phyloP scores from a whole-genome alignment of 371 early-diverging fungal genomes.

The Haplosporangium sp. region DNA sequence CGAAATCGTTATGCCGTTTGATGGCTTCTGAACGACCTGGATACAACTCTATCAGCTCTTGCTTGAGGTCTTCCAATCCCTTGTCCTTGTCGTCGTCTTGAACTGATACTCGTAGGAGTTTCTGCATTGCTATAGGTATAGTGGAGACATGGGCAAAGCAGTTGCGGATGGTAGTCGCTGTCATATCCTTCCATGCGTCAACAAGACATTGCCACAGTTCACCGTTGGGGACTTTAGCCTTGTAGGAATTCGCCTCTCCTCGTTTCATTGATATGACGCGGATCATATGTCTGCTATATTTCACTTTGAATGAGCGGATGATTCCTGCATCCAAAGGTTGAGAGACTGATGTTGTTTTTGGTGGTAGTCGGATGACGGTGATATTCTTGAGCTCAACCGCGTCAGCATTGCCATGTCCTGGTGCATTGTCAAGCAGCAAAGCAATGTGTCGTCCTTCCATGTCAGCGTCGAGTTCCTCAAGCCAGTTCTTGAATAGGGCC shows the following conservation, averaged over 20 bases:
- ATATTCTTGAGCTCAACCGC: neutral
- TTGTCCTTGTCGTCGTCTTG: constrained; percentile 1
- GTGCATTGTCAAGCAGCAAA: constrained; percentile 7
- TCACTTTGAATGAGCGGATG: too few relatives aligned
- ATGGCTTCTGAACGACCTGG: constrained; percentile 6
- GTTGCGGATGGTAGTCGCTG: constrained; percentile 4
- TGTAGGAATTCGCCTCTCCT: neutral
- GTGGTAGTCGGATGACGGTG: neutral
- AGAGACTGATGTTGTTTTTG: constrained; percentile 6
- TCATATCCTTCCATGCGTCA: neutral
- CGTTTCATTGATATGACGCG: constrained; percentile 3
- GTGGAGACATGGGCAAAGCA: constrained; percentile 11
- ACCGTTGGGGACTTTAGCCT: constrained; percentile 4
- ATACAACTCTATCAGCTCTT: neutral
- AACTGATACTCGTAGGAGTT: neutral
- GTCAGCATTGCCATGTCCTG: constrained; percentile 4
- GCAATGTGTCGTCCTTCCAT: constrained; percentile 11
- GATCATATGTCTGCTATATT: constrained; percentile 4
- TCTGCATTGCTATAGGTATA: constrained; percentile 4
- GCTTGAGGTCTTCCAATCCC: constrained; percentile 2
- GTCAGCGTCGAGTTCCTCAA: too few relatives aligned
- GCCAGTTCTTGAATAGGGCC: constrained; percentile 1
- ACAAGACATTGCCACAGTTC: neutral
- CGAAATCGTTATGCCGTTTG: neutral
- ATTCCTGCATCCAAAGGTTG: too few relatives aligned